Conservation (phyloP, 306 rosid genomes). For the Acacia crassicarpa region DNA sequence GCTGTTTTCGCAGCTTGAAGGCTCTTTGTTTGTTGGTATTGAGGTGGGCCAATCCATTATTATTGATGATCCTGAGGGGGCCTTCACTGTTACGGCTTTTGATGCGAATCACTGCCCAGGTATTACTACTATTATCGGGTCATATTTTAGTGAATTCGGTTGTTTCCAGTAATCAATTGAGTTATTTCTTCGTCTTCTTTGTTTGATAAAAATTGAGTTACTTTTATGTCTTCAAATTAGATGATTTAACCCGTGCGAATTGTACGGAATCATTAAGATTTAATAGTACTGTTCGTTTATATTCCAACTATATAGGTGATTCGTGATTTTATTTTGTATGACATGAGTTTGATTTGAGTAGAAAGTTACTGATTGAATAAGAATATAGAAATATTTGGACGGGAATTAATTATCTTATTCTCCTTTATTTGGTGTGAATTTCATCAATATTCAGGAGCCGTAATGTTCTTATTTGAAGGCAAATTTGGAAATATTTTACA, state of each 20-base stretch:
- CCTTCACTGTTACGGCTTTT: conserved; percentile 62
- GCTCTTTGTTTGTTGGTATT: conserved; percentile 48
- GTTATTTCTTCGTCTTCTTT: neutral
- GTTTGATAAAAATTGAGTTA: neutral
- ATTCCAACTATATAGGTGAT: neutral
- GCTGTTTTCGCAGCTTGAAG: conserved; percentile 40
- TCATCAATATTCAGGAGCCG: conserved; percentile 56
- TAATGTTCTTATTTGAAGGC: conserved; percentile 85
- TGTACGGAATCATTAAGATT: neutral
- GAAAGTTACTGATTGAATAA: neutral
- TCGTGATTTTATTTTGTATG: neutral
- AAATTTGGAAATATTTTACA: conserved; percentile 70
- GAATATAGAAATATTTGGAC: conserved; percentile 4
- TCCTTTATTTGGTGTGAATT: conserved; percentile 41
- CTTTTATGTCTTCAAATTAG: neutral
- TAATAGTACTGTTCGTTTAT: neutral
- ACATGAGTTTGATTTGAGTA: neutral
- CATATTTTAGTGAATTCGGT: neutral
- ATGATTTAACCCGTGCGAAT: neutral
- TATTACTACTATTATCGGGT: conserved; percentile 13
- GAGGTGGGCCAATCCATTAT: conserved; percentile 55
- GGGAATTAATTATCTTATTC: conserved; percentile 36
- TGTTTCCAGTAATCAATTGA: neutral
- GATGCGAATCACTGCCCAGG: conserved; percentile 88
- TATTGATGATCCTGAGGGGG: conserved; percentile 58